Evolutionary conservation across 345 rosid species (phyloP).

Genomic region (Dimocarpus longan): DNA sequence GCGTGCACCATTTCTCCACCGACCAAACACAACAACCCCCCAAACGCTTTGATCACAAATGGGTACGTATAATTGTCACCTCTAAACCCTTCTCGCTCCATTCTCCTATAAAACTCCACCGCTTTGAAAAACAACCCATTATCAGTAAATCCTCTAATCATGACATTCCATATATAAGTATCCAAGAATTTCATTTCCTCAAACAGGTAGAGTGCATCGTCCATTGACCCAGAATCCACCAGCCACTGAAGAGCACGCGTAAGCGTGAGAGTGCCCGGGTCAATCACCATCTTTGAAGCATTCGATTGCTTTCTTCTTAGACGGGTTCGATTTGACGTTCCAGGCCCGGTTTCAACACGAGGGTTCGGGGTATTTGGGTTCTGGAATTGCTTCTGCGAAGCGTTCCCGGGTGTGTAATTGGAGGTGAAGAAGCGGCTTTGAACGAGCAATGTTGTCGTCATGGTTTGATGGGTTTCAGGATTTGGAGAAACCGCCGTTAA

Average conservation of each 20-base stretch:
- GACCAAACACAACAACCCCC: conserved; percentile 33
- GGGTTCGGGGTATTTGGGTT: conserved; percentile 15
- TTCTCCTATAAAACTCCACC: conserved; percentile 41
- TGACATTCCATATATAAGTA: conserved; percentile 58
- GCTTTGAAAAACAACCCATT: conserved; percentile 53
- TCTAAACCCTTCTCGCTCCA: conserved; percentile 50
- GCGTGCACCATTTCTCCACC: conserved; percentile 61
- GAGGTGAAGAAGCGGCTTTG: conserved; percentile 28
- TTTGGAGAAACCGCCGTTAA: conserved; percentile 5
- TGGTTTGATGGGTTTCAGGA: conserved; percentile 8
- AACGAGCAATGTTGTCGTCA: conserved; percentile 37
- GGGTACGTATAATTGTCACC: conserved; percentile 66
- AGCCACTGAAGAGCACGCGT: conserved; percentile 31
- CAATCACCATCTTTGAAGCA: conserved; percentile 8
- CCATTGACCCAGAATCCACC: conserved; percentile 47
- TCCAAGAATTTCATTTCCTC: conserved; percentile 62
- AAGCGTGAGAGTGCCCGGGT: conserved; percentile 24
- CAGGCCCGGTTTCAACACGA: conserved; percentile 15
- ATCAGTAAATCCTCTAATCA: conserved; percentile 59
- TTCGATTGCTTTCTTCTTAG: not conserved
- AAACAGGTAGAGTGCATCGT: conserved; percentile 61
- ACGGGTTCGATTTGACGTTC: conserved; percentile 27
- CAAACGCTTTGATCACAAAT: conserved; percentile 69
- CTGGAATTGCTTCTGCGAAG: conserved; percentile 29
- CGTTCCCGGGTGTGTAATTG: conserved; percentile 21